phyloP scores from a whole-genome alignment of 1,284 basidiomycete species.

The Leccinum holopus region DNA sequence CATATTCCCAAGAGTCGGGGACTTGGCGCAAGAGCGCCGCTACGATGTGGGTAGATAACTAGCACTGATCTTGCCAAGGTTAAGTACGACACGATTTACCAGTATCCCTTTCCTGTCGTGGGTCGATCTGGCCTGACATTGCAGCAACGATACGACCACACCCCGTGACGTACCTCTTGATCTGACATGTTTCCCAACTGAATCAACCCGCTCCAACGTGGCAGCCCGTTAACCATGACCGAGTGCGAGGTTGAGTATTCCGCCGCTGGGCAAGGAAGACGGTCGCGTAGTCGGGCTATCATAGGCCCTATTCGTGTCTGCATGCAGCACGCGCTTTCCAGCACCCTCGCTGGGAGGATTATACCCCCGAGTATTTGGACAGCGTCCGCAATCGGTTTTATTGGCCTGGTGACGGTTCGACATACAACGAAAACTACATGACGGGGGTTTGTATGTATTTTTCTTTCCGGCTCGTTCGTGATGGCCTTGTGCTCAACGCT shows the following conservation, averaged over 20 bases:
- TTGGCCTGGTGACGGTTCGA: constrained; percentile 60
- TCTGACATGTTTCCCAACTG: constrained; percentile 64
- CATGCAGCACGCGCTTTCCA: constrained; percentile 50
- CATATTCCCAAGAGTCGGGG: too few relatives aligned
- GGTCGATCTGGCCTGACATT: constrained; percentile 50
- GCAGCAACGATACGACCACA: constrained; percentile 49
- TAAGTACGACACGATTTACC: constrained; percentile 51
- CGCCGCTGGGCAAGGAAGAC: constrained; percentile 50
- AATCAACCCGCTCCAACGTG: constrained; percentile 53
- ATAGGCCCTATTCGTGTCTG: constrained; percentile 55
- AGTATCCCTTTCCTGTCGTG: constrained; percentile 51
- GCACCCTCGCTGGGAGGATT: constrained; percentile 67
- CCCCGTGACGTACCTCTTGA: constrained; percentile 53
- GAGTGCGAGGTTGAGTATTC: constrained; percentile 49
- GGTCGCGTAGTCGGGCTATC: constrained; percentile 55
- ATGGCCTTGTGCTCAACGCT: not conserved
- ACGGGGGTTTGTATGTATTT: constrained; percentile 47
- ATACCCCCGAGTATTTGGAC: constrained; percentile 50
- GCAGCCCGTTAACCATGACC: constrained; percentile 45
- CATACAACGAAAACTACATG: constrained; percentile 43
- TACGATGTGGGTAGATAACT: not conserved
- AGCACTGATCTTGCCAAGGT: constrained; percentile 29
- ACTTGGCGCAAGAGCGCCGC: too few relatives aligned
- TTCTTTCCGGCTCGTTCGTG: not conserved
- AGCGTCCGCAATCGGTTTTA: constrained; percentile 47